Evolutionary conservation across 148 eudicot species (phyloP), one percentile per base, ranked within the genome.

Genomic region (Dysphania ambrosioides): DNA sequence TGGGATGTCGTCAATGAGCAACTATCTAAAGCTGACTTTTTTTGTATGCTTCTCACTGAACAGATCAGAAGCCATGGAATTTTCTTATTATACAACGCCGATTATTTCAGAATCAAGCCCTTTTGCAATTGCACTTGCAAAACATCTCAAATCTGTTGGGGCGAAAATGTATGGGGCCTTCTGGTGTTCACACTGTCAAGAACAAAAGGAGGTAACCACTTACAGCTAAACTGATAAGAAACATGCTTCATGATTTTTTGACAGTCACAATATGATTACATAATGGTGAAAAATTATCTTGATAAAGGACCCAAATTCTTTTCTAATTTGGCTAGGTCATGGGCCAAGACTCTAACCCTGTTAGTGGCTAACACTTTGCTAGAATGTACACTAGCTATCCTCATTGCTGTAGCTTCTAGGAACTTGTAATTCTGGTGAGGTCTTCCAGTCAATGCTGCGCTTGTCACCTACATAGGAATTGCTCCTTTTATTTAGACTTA

Each of bases 101-200:
- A 83, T 95, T 44, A 83, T 84, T 15, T 81, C 86, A 58, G 85
- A 84, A 76, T 95, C 97, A 68, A 90, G 88, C 77, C 87, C 97
- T 75, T 77, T 81, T 36, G 78, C 96, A 65, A 66, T 88, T 59
- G 83, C 93, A 72, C 96, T 95, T 71, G 98, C 97, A 69, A 89
- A 59, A 74, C 91, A 95, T 82, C 87, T 95, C 75, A 93, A 81
- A 62, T 92, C 97, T 21, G 76, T 85, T 18, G 98, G 98, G 75
- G 98, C 98, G 65, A 95, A 92, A 82, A 85, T 95, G 89, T 95
- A 92, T 78, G 98, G 97, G 40, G 98, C 98, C 72, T 95, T 95
- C 79, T 95, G 98, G 98, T 95, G 98, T 83, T 84, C 96, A 24
- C 98, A 95, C 80, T 95, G 97, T 79, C 73, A 77, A 61, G 96